Percentiles rank a stretch among this genome's conserved stretches.
Evolutionary conservation across 768 basidiomycete genomes (phyloP).

Genomic region (Lyophyllum decastes): DNA sequence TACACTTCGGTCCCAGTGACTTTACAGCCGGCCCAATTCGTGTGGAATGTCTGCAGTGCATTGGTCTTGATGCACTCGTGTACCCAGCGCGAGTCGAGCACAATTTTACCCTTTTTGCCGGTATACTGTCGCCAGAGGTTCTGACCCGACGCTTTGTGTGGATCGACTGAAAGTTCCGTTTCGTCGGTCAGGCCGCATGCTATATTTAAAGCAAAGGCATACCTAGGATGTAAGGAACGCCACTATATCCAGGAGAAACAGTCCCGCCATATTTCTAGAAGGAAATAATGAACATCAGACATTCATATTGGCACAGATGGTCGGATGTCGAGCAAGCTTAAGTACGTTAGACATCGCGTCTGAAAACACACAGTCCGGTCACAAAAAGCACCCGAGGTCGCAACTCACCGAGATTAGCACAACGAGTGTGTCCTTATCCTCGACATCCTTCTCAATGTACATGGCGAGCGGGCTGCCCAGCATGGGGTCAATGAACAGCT

Average conservation of each 20-base stretch:
- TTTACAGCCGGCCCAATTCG: conserved; percentile 81
- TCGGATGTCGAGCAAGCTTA: not conserved
- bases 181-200: conserved; percentile 3
- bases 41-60: conserved; percentile 71
- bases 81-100: conserved; percentile 76
- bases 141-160: conserved; percentile 77
- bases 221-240: conserved; percentile 82
- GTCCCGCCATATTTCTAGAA: conserved; percentile 76
- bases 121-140: conserved; percentile 79
- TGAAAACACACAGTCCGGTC: not conserved
- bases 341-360: too few species aligned
- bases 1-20: conserved; percentile 76
- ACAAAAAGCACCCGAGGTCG: conserved; percentile 3
- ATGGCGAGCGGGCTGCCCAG: conserved; percentile 73
- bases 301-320: not conserved
- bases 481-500: conserved; percentile 82
- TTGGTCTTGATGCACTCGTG: conserved; percentile 72
- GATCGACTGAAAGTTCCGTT: conserved; percentile 58
- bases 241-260: conserved; percentile 75
- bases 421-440: conserved; percentile 63
- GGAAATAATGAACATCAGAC: conserved; percentile 5
- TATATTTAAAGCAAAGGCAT: too few species aligned
- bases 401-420: conserved; percentile 66
- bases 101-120: conserved; percentile 77
- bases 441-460: conserved; percentile 82